Conservation (phyloP, 2,329 filamentous ascomycete genomes). For the Colletotrichum theobromicola region DNA sequence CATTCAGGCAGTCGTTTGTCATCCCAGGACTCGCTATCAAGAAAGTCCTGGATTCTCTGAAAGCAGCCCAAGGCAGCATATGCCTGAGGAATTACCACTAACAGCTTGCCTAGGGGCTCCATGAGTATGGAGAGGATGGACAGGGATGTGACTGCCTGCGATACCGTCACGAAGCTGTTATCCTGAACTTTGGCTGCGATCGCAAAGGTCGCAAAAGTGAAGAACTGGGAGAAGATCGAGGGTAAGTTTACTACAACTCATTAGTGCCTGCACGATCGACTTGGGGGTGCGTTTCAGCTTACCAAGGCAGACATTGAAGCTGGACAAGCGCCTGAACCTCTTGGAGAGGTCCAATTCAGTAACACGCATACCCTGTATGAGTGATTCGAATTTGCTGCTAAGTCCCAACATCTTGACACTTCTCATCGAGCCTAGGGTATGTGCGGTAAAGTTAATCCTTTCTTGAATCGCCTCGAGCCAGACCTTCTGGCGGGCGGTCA, state of each 20-base stretch:
- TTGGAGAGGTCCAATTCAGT: constrained; percentile 42
- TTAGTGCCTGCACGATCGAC: not conserved
- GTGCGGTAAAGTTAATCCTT: not conserved
- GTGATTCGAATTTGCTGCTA: constrained; percentile 29
- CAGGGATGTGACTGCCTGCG: not conserved
- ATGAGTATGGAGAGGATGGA: constrained; percentile 2
- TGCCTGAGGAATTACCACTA: constrained; percentile 25
- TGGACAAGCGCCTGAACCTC: constrained; percentile 36
- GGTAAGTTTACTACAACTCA: not conserved
- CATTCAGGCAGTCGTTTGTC: constrained; percentile 1
- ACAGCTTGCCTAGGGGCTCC: constrained; percentile 12
- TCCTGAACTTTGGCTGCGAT: constrained; percentile 15
- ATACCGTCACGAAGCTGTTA: not conserved
- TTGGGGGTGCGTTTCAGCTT: not conserved
- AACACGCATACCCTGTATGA: constrained; percentile 40
- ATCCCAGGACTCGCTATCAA: constrained; percentile 14
- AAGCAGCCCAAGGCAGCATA: constrained; percentile 26
- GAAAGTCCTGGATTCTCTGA: constrained; percentile 28
- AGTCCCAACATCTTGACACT: constrained; percentile 1
- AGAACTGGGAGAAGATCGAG: constrained; percentile 1
- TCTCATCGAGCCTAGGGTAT: not conserved
- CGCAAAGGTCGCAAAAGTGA: constrained; percentile 1
- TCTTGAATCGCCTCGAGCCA: constrained; percentile 48
- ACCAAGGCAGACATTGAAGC: constrained; percentile 6
- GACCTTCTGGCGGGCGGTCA: constrained; percentile 26